Evolutionary conservation across 768 basidiomycete genomes (phyloP).

Genomic region (Sporobolomyces phaffii): DNA sequence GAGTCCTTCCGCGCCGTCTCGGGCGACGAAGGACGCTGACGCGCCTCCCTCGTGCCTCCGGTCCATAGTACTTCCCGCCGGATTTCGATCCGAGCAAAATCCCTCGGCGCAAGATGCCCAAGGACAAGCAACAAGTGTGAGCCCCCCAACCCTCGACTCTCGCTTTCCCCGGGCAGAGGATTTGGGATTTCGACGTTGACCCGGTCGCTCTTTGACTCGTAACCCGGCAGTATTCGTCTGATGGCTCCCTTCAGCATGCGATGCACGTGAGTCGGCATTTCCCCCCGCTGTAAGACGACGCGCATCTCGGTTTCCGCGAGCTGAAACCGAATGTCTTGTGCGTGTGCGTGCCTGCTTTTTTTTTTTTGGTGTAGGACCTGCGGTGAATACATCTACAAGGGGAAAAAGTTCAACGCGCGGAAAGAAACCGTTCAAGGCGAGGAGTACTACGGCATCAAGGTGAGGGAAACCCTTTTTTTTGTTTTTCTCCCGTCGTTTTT

Average conservation of each 20-base stretch:
- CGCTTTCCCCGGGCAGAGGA: too few species aligned
- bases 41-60: background rate
- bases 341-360: too few species aligned
- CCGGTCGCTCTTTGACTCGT: background rate
- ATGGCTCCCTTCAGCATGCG: slow-evolving; percentile 99
- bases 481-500: too few species aligned
- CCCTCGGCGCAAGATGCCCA: slow-evolving; percentile 77
- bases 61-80: slow-evolving; percentile 74
- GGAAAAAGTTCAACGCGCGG: slow-evolving; percentile 98
- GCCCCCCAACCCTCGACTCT: background rate
- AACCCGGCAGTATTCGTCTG: slow-evolving; percentile 55
- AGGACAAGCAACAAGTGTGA: slow-evolving; percentile 83
- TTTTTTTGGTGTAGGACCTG: slow-evolving; percentile 60
- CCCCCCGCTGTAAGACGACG: background rate
- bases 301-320: too few species aligned
- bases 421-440: slow-evolving; percentile 97
- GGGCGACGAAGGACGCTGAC: background rate
- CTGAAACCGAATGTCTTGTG: too few species aligned
- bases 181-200: too few species aligned
- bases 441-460: slow-evolving; percentile 97
- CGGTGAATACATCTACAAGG: slow-evolving; percentile 98
- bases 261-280: slow-evolving; percentile 49
- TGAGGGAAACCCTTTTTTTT: slow-evolving; percentile 45
- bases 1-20: slow-evolving; percentile 2
- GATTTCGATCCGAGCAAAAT: slow-evolving; percentile 96